Conservation (phyloP, 805 yeast species). For the Brettanomyces anomalus region DNA sequence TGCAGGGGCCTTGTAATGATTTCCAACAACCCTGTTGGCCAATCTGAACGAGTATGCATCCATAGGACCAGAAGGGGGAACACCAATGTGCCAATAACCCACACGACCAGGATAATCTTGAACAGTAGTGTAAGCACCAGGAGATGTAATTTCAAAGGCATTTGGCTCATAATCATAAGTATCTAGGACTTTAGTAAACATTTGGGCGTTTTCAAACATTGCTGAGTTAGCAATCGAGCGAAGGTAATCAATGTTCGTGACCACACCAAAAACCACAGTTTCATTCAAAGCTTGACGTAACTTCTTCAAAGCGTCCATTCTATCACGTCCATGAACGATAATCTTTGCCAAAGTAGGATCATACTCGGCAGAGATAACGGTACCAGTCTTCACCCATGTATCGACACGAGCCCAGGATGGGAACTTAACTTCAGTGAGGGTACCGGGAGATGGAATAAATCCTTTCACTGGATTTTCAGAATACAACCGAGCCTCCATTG, state of each 20-base stretch:
- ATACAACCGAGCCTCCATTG: conserved; percentile 94
- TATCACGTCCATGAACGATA: conserved; percentile 85
- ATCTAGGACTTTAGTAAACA: conserved; percentile 84
- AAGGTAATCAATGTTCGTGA: conserved; percentile 84
- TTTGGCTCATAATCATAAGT: conserved; percentile 68
- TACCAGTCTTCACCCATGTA: conserved; percentile 88
- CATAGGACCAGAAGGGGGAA: conserved; percentile 99
- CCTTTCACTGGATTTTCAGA: conserved; percentile 97
- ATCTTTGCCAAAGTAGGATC: conserved; percentile 96
- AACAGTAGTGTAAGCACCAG: conserved; percentile 94
- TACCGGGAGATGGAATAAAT: conserved; percentile 95
- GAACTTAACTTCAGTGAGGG: conserved; percentile 72
- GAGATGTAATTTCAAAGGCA: conserved; percentile 76
- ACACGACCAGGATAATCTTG: conserved; percentile 93
- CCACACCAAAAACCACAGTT: conserved; percentile 81
- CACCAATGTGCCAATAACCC: conserved; percentile 87
- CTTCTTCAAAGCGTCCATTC: conserved; percentile 74
- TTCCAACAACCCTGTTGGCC: conserved; percentile 89
- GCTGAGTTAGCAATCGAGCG: conserved; percentile 74
- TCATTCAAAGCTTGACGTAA: conserved; percentile 76
- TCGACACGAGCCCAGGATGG: conserved; percentile 92
- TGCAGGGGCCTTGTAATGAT: conserved; percentile 74
- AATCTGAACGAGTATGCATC: conserved; percentile 83
- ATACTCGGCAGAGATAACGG: conserved; percentile 82
- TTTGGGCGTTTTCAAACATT: conserved; percentile 77